These are phyloP conservation scores for Tricholoma matsutake DNA, from an alignment of 768 basidiomycete species.

Conservation along the genomic window DNA sequence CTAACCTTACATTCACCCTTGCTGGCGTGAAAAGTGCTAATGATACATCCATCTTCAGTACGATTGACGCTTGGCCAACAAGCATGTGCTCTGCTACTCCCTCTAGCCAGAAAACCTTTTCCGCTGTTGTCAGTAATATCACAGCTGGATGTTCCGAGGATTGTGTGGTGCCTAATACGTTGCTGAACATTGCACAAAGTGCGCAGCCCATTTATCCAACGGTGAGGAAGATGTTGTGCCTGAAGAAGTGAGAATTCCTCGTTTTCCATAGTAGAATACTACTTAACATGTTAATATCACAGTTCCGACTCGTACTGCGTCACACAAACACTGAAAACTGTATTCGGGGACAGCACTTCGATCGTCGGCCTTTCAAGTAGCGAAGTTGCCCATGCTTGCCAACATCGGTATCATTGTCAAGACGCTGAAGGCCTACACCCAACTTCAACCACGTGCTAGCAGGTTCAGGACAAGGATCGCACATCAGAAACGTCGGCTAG, in stretches of 20 bases:
- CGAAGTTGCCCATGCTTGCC: neutral
- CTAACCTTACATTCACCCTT: constrained; percentile 1
- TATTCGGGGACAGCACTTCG: neutral
- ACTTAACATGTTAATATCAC: neutral
- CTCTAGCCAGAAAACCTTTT: neutral
- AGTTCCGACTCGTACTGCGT: constrained; percentile 9
- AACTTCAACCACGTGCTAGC: neutral
- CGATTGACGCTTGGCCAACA: neutral
- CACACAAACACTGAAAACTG: constrained; percentile 3
- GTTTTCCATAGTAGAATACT: neutral
- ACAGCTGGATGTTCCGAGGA: neutral
- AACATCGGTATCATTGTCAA: constrained; percentile 4
- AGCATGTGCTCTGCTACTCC: neutral
- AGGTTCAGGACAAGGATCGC: neutral
- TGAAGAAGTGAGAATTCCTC: neutral
- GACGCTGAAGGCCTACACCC: constrained; percentile 2
- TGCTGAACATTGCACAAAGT: neutral
- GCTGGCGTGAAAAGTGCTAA: neutral
- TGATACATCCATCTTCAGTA: neutral
- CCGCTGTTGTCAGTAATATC: neutral
- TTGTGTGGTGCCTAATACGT: neutral
- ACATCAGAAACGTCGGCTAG: neutral
- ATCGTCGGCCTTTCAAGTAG: neutral
- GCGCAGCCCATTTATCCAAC: neutral
- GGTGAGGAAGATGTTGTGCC: neutral